These are phyloP conservation scores for Candida ortonii DNA, from an alignment of 805 yeast species.

Conservation along the genomic window DNA sequence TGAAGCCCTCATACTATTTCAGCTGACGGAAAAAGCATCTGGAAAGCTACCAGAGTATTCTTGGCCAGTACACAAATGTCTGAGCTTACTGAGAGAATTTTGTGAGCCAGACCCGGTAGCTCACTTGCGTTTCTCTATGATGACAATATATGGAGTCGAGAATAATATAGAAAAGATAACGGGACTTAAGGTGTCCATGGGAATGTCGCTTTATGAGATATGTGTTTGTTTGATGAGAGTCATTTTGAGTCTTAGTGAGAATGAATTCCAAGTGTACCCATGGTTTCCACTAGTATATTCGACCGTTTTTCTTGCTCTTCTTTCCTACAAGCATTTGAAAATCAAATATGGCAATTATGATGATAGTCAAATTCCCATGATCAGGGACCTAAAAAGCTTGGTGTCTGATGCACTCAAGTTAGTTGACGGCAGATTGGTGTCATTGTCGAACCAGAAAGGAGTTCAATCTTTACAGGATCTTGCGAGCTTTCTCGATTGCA, in stretches of 20 bases:
- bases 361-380: slow-evolving; percentile 1
- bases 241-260: neutral
- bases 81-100: slow-evolving; percentile 11
- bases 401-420: slow-evolving; percentile 1
- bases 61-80: slow-evolving; percentile 23
- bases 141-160: slow-evolving; percentile 14
- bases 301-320: slow-evolving; percentile 2
- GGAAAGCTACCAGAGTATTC: slow-evolving; percentile 15
- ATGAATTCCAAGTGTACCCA: neutral
- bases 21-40: neutral
- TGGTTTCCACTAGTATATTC: slow-evolving; percentile 2
- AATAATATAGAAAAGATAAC: slow-evolving; percentile 5
- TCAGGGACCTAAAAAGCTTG: slow-evolving; percentile 7
- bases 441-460: too few relatives aligned
- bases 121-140: slow-evolving; percentile 13
- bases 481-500: slow-evolving; percentile 1
- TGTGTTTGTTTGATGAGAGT: slow-evolving; percentile 13
- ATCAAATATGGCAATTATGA: neutral
- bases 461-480: neutral
- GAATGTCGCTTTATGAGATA: slow-evolving; percentile 20
- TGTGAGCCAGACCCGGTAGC: slow-evolving; percentile 10
- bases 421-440: too few relatives aligned
- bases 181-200: slow-evolving; percentile 10
- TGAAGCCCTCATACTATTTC: slow-evolving; percentile 3
- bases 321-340: slow-evolving; percentile 6